phyloP scores from a whole-genome alignment of 2,329 filamentous ascomycete genomes.

The Epichloe festucae region DNA sequence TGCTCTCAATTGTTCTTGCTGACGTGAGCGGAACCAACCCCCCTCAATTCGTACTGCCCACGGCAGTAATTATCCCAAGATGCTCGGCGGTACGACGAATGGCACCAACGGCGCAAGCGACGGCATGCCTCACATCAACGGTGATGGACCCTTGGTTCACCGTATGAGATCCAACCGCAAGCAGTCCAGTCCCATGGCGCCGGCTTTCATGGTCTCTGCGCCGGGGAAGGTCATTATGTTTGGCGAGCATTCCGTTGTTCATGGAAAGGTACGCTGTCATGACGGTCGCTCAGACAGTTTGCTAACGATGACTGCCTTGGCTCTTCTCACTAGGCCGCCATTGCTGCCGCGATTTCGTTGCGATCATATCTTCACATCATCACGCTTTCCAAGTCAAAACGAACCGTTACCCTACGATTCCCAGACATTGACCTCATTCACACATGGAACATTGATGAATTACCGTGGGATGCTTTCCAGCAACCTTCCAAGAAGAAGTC shows the following conservation, averaged over 20 bases:
- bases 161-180: slow-evolving; percentile 37
- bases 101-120: slow-evolving; percentile 15
- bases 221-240: slow-evolving; percentile 98
- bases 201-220: slow-evolving; percentile 93
- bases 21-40: not conserved
- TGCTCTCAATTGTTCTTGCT: not conserved
- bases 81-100: slow-evolving; percentile 12
- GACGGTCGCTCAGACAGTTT: not conserved
- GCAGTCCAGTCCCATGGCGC: slow-evolving; percentile 56
- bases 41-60: not conserved
- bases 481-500: slow-evolving; percentile 79
- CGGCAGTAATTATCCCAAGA: not conserved
- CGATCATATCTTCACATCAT: slow-evolving; percentile 95
- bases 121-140: slow-evolving; percentile 19
- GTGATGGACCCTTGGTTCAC: slow-evolving; percentile 20
- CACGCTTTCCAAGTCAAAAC: slow-evolving; percentile 80
- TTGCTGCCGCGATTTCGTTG: slow-evolving; percentile 88
- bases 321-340: slow-evolving; percentile 55
- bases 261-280: slow-evolving; percentile 60
- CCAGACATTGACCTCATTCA: slow-evolving; percentile 82
- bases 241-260: slow-evolving; percentile 94
- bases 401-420: slow-evolving; percentile 78
- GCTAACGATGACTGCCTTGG: not conserved
- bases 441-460: slow-evolving; percentile 83
- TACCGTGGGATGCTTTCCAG: slow-evolving; percentile 78